Base-by-base conservation (phyloP, 163 green algal species). In the Scenedesmus sp. region DNA sequence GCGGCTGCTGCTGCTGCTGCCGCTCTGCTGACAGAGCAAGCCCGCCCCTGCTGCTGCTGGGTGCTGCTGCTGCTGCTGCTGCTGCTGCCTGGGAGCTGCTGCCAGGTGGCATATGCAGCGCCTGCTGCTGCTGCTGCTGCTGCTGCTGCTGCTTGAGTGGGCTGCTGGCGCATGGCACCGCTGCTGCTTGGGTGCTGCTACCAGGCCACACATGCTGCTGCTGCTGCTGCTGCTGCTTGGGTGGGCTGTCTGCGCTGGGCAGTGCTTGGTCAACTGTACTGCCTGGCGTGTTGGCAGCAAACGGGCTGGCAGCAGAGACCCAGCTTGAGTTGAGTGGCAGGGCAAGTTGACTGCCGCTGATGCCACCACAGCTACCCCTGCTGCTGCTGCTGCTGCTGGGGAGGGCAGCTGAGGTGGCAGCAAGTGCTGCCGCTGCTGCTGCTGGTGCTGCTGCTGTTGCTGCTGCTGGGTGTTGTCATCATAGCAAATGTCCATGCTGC, bases 1-100 rank as follows among this genome's bases (percentile, higher is more conserved):
- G 20, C 30, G 16, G 43, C 13, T 42, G n/a, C 46, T 85, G 80
- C 46, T 83, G 76, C 44, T 85, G 46, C 80, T 46, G 30, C 43
- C 30, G 43, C 80, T 43, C n/a, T 65, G 42, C 30, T 42, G 80
- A 43, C n/a, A 22, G 42, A 3, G 44, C 9, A 20, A 10, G 3
- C 2, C 43, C 6, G 20, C 80, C n/a, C 15, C 43, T 86, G 46
- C 80, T 86, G 80, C 43, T 65, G 80, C 46, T 86, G 30, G 42
- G 16, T 37, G 80, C 46, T 70, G 80, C 44, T 85, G 80, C 30
- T 85, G 80, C 80, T 85, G 78, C 78, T 24, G 78, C 78, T 61
- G 78, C 78, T 83, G n/a, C 33, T 83, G 76, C 40, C 15, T n/a
- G n/a, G 18, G 33, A 10, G 40, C 42, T n/a, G 76, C n/a, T 81